Evolutionary conservation across 805 yeast species (phyloP).

Genomic region (Candida loeiensis): DNA sequence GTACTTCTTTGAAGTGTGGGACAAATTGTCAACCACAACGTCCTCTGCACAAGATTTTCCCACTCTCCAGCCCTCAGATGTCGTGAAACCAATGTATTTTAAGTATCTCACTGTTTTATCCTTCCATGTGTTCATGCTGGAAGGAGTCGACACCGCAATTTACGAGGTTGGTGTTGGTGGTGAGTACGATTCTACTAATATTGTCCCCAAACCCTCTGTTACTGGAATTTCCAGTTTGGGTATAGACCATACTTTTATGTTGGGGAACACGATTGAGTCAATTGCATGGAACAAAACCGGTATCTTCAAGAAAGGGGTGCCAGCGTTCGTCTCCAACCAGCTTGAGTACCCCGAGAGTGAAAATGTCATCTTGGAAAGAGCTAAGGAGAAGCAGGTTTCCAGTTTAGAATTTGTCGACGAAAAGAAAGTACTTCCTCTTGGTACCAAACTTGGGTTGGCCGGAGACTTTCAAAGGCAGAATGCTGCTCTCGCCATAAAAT

Average conservation of each 20-base stretch:
- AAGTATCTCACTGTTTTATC: conserved; percentile 85
- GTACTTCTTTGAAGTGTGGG: conserved; percentile 95
- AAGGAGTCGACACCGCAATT: conserved; percentile 89
- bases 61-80: conserved; percentile 56
- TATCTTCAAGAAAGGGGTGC: conserved; percentile 66
- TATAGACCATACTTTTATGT: conserved; percentile 82
- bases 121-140: conserved; percentile 84
- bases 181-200: conserved; percentile 92
- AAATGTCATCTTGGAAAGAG: conserved; percentile 58
- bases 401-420: conserved; percentile 50
- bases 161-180: conserved; percentile 99
- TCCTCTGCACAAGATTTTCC: conserved; percentile 64
- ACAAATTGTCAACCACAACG: conserved; percentile 55
- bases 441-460: conserved; percentile 62
- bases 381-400: conserved; percentile 53
- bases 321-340: conserved; percentile 65
- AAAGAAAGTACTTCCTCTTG: conserved; percentile 33
- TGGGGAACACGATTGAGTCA: conserved; percentile 82
- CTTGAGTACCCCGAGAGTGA: conserved; percentile 50
- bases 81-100: conserved; percentile 87
- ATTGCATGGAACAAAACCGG: conserved; percentile 98
- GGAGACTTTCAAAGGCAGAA: conserved; percentile 84
- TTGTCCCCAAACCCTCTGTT: conserved; percentile 72
- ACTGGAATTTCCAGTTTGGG: conserved; percentile 87
- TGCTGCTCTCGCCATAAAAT: conserved; percentile 80